phyloP scores from a whole-genome alignment of 768 basidiomycete species.

The Tulasnella calospora region DNA sequence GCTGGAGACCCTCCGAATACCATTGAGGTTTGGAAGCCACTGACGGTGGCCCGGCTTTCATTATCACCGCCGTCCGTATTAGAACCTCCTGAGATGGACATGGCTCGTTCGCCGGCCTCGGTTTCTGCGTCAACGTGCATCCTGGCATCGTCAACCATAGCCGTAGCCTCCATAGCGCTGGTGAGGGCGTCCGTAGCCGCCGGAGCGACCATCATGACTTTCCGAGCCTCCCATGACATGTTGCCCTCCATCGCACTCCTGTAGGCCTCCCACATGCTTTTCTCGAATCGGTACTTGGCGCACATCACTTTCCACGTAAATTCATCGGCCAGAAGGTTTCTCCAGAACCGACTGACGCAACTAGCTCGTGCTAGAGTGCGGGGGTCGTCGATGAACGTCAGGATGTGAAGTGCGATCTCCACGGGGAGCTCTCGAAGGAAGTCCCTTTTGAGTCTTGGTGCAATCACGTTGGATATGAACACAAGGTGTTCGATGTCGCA shows the following conservation, averaged over 20 bases:
- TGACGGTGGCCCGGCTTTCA: constrained; percentile 11
- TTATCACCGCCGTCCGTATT: constrained; percentile 10
- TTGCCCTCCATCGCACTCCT: constrained; percentile 25
- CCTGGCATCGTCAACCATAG: constrained; percentile 13
- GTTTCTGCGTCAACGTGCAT: background rate
- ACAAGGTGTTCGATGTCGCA: constrained; percentile 28
- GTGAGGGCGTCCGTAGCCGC: constrained; percentile 15
- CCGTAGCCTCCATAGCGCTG: constrained; percentile 13
- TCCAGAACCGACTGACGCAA: constrained; percentile 70
- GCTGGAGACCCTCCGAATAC: background rate
- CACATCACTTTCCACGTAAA: constrained; percentile 78
- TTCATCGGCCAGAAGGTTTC: constrained; percentile 64
- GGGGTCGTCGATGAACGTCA: constrained; percentile 72
- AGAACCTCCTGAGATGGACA: background rate
- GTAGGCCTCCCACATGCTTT: constrained; percentile 24
- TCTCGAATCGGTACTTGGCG: constrained; percentile 46
- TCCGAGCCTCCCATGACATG: constrained; percentile 22
- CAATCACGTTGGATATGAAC: constrained; percentile 27
- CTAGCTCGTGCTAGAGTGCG: constrained; percentile 62
- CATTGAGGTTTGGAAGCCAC: background rate
- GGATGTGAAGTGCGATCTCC: constrained; percentile 71
- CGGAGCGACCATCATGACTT: constrained; percentile 16
- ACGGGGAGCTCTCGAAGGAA: constrained; percentile 52
- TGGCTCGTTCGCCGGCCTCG: constrained; percentile 9
- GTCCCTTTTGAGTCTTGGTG: constrained; percentile 29